Evolutionary conservation across 2,329 filamentous ascomycete genomes (phyloP), one percentile per base, ranked within the genome.

Genomic region (Botryotinia globosa): DNA sequence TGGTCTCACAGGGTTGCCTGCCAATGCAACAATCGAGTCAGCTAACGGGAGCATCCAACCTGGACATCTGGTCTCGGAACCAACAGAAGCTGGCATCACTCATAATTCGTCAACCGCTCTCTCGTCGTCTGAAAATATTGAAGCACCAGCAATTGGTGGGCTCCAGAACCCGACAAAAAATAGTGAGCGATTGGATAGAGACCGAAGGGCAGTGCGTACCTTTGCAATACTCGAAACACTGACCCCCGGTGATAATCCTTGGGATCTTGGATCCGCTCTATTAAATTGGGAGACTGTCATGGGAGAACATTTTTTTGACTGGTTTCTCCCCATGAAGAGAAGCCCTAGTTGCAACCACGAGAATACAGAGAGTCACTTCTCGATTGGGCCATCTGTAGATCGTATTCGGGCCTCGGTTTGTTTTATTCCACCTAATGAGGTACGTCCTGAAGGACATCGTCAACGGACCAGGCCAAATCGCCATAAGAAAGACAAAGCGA

Each of bases 271-370:
- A 2, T 83, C 81, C 44, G 82, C 83, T 14, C 85, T 87, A 74
- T 82, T 85, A 42, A 98, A 98, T 79, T 91, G 94, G 83, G 88
- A 89, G 75, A 87, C 91, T 22, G 88, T 98, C 37, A 94, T 99
- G 90, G 95, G 95, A 0, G 83, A 87, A 64, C 87, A 83, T 32
- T 75, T 90, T 3, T 74, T 91, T 22, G 92, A 97, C 74, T 98
- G 94, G 94, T 79, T 97, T 20, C 82, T 97, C 1, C 95, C 95
- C 0, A 81, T 97, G 48, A 88, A 85, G 72, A 86, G 88, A 73
- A 94, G 92, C 7, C 95, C 95, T 0, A 95, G 92, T 80, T 87
- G 87, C 68, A 87, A 88, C 70, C 92, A 94, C 77, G 89, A 89
- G 64, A 87, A 85, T 76, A 84, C 85, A 73, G 85, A 87, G 74